Evolutionary conservation across 2,329 filamentous ascomycete genomes (phyloP).

Genomic region (Calonectria ilicicola): DNA sequence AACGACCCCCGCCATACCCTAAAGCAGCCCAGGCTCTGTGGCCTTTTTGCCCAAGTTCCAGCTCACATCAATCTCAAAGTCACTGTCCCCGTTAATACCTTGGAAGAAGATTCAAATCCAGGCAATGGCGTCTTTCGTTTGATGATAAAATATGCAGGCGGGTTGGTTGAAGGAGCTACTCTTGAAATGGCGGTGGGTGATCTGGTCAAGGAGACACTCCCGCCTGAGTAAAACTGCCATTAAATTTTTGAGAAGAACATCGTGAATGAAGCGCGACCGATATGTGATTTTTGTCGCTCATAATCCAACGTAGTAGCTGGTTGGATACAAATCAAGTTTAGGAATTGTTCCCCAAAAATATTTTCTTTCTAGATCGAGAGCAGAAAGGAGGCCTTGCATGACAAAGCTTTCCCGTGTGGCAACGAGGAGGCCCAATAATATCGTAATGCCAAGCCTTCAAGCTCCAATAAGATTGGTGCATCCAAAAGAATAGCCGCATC

Average conservation of each 20-base stretch:
- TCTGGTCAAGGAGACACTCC: too few species aligned
- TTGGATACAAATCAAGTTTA: too few species aligned
- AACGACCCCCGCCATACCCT: neutral
- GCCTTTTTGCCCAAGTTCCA: neutral
- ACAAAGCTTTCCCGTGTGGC: too few species aligned
- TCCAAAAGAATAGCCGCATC: too few species aligned
- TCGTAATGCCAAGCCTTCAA: too few species aligned
- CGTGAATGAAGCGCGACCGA: too few species aligned
- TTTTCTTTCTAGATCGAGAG: too few species aligned
- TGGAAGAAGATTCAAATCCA: neutral
- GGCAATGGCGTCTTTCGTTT: neutral
- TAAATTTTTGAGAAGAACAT: too few species aligned
- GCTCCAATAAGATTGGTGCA: too few species aligned
- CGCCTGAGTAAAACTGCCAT: neutral
- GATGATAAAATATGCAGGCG: neutral
- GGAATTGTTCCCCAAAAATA: too few species aligned
- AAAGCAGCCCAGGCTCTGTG: neutral
- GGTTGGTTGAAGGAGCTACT: neutral
- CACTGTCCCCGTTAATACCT: neutral
- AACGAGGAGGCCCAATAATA: too few species aligned
- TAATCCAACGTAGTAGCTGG: neutral
- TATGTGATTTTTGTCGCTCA: neutral
- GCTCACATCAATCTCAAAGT: neutral
- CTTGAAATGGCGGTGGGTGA: neutral
- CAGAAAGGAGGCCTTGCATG: too few species aligned